These are phyloP conservation scores for Pseudogymnoascus sp. DNA, from an alignment of 2,329 filamentous ascomycete species.

Conservation along the genomic window DNA sequence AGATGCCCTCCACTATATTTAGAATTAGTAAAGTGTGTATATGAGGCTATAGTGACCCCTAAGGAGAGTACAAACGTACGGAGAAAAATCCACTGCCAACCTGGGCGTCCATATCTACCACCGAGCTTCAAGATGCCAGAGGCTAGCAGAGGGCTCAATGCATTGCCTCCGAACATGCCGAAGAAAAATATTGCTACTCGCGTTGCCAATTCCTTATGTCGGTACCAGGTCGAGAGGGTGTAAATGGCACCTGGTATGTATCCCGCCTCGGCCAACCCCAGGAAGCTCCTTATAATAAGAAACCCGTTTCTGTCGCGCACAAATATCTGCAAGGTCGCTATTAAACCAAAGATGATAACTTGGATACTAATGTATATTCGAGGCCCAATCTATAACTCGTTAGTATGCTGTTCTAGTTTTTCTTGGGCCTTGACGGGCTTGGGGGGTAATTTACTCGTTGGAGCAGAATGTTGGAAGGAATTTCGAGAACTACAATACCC, in stretches of 20 bases:
- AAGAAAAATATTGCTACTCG: conserved; percentile 53
- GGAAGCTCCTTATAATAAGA: conserved; percentile 39
- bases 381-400: conserved; percentile 20
- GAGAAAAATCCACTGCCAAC: conserved; percentile 19
- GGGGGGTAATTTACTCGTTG: conserved; percentile 12
- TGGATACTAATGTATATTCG: conserved; percentile 27
- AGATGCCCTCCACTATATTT: conserved; percentile 24
- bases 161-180: conserved; percentile 48
- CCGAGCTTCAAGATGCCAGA: conserved; percentile 26
- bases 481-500: conserved; percentile 29
- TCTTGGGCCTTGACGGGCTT: neutral
- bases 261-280: conserved; percentile 45
- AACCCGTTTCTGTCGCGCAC: conserved; percentile 39
- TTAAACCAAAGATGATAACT: conserved; percentile 29
- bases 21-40: neutral
- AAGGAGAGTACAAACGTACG: neutral
- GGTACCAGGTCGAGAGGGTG: conserved; percentile 57
- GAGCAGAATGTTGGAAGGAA: conserved; percentile 28
- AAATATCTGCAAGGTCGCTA: conserved; percentile 28
- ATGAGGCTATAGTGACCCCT: too few species aligned
- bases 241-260: conserved; percentile 49
- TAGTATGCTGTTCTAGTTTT: neutral
- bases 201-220: conserved; percentile 48
- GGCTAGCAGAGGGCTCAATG: conserved; percentile 54
- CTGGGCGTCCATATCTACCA: conserved; percentile 12